These are phyloP conservation scores for Aphanomyces invadans DNA, from an alignment of 352 stramenopile species.

Conservation along the genomic window DNA sequence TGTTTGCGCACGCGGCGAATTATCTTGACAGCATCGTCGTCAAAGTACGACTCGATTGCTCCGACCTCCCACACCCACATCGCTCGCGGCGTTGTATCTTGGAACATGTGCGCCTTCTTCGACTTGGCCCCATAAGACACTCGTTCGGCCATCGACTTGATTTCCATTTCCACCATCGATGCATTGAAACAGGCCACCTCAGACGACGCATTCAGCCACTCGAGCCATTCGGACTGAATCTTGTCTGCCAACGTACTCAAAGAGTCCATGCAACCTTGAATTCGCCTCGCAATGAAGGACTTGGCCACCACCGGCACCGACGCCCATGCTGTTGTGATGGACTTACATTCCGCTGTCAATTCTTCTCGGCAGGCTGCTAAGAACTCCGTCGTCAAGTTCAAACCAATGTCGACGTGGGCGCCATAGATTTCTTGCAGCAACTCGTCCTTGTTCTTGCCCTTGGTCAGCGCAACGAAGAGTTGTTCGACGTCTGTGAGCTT, in stretches of 20 bases:
- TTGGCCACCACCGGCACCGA: conserved; percentile 20
- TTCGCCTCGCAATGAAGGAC: conserved; percentile 27
- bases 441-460: conserved; percentile 27
- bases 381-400: conserved; percentile 31
- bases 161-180: conserved; percentile 68
- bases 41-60: conserved; percentile 65
- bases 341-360: neutral
- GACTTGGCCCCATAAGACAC: conserved; percentile 55
- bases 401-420: neutral
- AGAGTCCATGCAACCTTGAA: conserved; percentile 30
- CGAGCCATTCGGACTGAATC: neutral
- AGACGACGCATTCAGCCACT: neutral
- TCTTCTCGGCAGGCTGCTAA: conserved; percentile 27
- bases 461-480: conserved; percentile 34
- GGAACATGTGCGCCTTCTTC: conserved; percentile 67
- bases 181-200: neutral
- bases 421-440: conserved; percentile 75
- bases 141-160: conserved; percentile 81
- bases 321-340: neutral
- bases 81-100: conserved; percentile 64
- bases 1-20: conserved; percentile 77
- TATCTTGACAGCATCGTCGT: conserved; percentile 59
- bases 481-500: conserved; percentile 65
- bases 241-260: conserved; percentile 24
- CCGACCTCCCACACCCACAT: conserved; percentile 82